Conservation (phyloP, 2,329 filamentous ascomycete species). For the Tolypocladium tropicale region DNA sequence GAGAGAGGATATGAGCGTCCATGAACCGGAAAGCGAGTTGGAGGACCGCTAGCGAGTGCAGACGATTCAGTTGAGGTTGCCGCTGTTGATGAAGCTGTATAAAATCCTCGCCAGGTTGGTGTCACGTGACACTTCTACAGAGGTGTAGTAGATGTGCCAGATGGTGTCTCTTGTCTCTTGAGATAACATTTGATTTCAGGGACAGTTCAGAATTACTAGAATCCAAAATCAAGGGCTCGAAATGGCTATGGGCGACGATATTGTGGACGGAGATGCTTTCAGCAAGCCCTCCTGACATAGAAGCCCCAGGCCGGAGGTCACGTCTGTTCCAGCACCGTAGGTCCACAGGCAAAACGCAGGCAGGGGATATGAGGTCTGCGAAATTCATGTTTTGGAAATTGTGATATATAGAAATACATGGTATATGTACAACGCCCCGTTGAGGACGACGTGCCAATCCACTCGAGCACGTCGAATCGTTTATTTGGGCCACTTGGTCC, state of each 20-base stretch:
- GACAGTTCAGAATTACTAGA: background rate
- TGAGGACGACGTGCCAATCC: background rate
- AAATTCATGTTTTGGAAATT: slow-evolving; percentile 2
- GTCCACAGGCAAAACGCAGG: background rate
- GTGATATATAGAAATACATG: slow-evolving; percentile 22
- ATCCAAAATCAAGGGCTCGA: background rate
- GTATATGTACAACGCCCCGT: slow-evolving; percentile 16
- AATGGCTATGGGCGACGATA: background rate
- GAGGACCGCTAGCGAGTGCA: background rate
- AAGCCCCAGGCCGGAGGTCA: background rate
- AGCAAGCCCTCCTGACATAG: background rate
- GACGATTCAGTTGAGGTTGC: background rate
- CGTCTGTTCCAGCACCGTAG: background rate
- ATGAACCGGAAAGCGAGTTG: background rate
- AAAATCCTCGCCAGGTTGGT: background rate
- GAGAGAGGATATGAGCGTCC: slow-evolving; percentile 2
- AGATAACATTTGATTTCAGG: background rate
- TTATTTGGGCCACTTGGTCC: slow-evolving; percentile 49
- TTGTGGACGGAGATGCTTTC: too few relatives aligned
- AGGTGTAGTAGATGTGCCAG: background rate
- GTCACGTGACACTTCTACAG: background rate
- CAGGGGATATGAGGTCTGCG: background rate
- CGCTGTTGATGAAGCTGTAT: background rate
- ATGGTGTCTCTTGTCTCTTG: background rate
- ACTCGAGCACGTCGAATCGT: slow-evolving; percentile 4